These are phyloP conservation scores for Jasminum sambac DNA, from an alignment of 257 asterid species.

Conservation along the genomic window DNA sequence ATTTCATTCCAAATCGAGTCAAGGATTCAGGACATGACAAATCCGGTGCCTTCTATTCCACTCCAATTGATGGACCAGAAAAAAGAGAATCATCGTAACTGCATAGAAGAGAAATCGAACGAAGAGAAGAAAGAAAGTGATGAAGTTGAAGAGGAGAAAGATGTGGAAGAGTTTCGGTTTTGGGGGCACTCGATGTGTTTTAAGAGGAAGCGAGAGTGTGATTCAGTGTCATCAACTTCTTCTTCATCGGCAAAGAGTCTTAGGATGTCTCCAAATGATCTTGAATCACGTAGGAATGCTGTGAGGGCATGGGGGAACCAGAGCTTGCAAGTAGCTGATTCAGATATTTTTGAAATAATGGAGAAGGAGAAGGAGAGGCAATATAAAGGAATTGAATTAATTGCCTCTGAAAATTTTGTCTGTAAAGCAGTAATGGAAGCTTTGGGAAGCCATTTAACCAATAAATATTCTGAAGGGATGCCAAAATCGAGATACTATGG, in stretches of 20 bases:
- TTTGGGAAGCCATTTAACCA: conserved; percentile 85
- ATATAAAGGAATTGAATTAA: conserved; percentile 80
- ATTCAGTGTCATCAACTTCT: conserved; percentile 39
- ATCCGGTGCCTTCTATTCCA: conserved; percentile 50
- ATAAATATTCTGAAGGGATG: conserved; percentile 92
- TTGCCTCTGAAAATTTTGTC: conserved; percentile 95
- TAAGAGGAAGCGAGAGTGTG: conserved; percentile 61
- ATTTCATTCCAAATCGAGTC: conserved; percentile 70
- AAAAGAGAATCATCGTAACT: conserved; percentile 28
- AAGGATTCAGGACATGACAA: conserved; percentile 36
- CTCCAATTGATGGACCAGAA: conserved; percentile 76
- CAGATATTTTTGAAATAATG: conserved; percentile 78
- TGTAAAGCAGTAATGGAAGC: conserved; percentile 97
- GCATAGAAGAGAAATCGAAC: conserved; percentile 20
- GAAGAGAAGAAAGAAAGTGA: conserved; percentile 24
- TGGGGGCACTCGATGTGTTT: conserved; percentile 68
- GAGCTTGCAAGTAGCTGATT: conserved; percentile 66
- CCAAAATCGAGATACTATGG: conserved; percentile 93
- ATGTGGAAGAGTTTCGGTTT: conserved; percentile 56
- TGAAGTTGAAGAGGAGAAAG: conserved; percentile 43
- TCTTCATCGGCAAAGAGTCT: conserved; percentile 32
- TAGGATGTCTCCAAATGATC: conserved; percentile 43
- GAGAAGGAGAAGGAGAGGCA: conserved; percentile 94
- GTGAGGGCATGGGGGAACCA: conserved; percentile 89
- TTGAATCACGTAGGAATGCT: conserved; percentile 51